Conservation (phyloP, 2,329 filamentous ascomycete species). For the Aspergillus fructus region DNA sequence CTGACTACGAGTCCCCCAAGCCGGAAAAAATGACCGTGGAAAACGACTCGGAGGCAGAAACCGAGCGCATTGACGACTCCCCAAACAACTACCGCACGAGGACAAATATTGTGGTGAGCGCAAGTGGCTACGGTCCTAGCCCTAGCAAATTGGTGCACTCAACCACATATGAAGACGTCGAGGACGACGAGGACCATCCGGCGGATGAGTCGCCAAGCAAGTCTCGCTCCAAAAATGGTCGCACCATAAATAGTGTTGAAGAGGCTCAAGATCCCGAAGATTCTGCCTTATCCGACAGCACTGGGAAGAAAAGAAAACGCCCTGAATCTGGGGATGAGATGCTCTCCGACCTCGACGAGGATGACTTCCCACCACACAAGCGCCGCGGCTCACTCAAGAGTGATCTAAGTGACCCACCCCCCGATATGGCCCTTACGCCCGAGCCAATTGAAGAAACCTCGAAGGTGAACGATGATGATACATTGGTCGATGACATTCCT, state of each 20-base stretch:
- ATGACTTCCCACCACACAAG: slow-evolving; percentile 43
- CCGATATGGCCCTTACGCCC: slow-evolving; percentile 34
- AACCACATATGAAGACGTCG: slow-evolving; percentile 45
- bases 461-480: slow-evolving; percentile 31
- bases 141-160: slow-evolving; percentile 74
- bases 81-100: slow-evolving; percentile 64
- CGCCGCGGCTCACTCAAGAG: slow-evolving; percentile 41
- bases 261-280: slow-evolving; percentile 27
- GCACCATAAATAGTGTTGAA: slow-evolving; percentile 21
- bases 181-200: slow-evolving; percentile 53
- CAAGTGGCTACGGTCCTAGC: slow-evolving; percentile 62
- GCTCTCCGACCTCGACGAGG: slow-evolving; percentile 36
- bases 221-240: slow-evolving; percentile 35
- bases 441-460: slow-evolving; percentile 35
- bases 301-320: slow-evolving; percentile 44
- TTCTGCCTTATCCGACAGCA: slow-evolving; percentile 29
- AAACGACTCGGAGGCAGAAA: slow-evolving; percentile 83
- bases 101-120: slow-evolving; percentile 61
- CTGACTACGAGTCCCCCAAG: slow-evolving; percentile 51
- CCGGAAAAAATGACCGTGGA: slow-evolving; percentile 60
- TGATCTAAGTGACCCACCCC: slow-evolving; percentile 35
- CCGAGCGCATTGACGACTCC: slow-evolving; percentile 88
- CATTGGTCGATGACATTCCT: slow-evolving; percentile 31
- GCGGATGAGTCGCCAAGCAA: slow-evolving; percentile 43
- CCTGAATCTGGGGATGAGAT: slow-evolving; percentile 36